Percentiles rank a stretch among this genome's conserved stretches.
Evolutionary conservation across 2,329 filamentous ascomycete species (phyloP).

Genomic region (Botrytis hyacinthi): DNA sequence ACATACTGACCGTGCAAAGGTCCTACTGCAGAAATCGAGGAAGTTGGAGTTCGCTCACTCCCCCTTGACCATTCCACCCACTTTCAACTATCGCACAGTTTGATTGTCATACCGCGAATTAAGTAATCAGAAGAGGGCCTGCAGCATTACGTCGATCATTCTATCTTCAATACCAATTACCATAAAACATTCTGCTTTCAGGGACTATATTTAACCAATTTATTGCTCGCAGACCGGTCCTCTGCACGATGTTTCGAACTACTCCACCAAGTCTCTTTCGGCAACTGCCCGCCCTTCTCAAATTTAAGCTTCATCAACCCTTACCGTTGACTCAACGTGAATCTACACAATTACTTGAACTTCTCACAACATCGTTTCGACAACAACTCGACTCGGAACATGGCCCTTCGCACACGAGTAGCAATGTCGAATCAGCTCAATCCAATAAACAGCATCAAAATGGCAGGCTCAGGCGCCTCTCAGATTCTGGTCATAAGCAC

Average conservation of each 20-base stretch:
- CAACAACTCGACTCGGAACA: slow-evolving; percentile 60
- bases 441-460: background rate
- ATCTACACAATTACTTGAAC: slow-evolving; percentile 56
- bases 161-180: background rate
- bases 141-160: background rate
- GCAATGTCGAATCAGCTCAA: background rate
- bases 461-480: slow-evolving; percentile 27
- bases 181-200: slow-evolving; percentile 41
- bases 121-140: background rate
- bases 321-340: slow-evolving; percentile 55
- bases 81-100: background rate
- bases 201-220: slow-evolving; percentile 47
- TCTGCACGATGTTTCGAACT: slow-evolving; percentile 48
- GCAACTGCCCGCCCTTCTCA: slow-evolving; percentile 45
- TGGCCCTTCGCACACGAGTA: slow-evolving; percentile 36
- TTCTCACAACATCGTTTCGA: slow-evolving; percentile 62
- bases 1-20: background rate
- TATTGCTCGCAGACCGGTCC: background rate
- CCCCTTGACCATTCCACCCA: background rate
- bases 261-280: slow-evolving; percentile 48
- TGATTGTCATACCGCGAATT: background rate
- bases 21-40: background rate
- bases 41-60: background rate
- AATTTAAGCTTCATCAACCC: slow-evolving; percentile 49
- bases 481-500: slow-evolving; percentile 27